Base-by-base conservation (phyloP, 306 rosid species). In the Neltuma alba region DNA sequence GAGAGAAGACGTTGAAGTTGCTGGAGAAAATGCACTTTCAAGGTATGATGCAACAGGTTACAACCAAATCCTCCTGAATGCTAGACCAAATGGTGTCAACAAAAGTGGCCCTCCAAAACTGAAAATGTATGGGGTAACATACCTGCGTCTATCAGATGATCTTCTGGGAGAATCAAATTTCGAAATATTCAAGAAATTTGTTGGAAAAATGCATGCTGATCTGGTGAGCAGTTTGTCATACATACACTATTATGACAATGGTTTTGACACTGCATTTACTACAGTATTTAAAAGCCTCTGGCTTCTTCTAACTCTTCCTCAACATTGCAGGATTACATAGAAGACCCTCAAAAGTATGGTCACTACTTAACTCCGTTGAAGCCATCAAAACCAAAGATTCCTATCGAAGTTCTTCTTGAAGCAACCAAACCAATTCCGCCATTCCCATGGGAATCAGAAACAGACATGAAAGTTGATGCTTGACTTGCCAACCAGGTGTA, bases 21-120 rank as follows among this genome's bases (percentile, higher is more conserved):
- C 98, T 2, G 98, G 97, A 75, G 98, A 94, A 88, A 94, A 94
- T 81, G 97, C 97, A 76, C 97, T 94, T 73, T 15, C 94, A 73
- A 92, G 94, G 83, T 91, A 88, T 69, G 98, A 86, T 76, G 80
- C 86, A 47, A 79, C 83, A 74, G 97, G 83, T 73, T 92, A 91
- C 81, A 86, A 94, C 81, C 97, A 92, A 84, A 92, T 94, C 85
- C 86, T 92, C 83, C 55, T 94, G 76, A 94, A 94, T 66, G 97
- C 97, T 48, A 89, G 98, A 81, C 97, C 98, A 76, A 90, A 89
- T 62, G 97, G 92, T 60, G 83, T 91, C 84, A 89, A 82, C 85
- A 85, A 60, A 85, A 77, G 82, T 8, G 93, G 96, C 42, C 88
- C 81, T 72, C 97, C 92, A 73, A 85, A 79, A 70, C 78, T 60